A percentile compares a stretch with the other conserved stretches of the same genome.
Conservation (phyloP, 306 rosid species). For the Lupinus albus region DNA sequence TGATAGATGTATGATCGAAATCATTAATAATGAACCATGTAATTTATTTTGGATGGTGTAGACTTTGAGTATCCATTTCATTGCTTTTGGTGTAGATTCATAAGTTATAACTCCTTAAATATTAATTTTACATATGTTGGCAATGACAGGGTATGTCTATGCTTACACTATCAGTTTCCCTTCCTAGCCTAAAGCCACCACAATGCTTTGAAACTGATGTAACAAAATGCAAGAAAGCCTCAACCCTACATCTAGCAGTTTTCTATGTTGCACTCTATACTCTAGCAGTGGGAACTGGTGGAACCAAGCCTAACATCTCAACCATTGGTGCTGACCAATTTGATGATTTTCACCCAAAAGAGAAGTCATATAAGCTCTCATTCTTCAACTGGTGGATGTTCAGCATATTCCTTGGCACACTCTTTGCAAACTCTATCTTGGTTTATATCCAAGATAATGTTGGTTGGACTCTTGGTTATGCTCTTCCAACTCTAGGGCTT, state of each 20-base stretch:
- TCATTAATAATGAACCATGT: too few relatives aligned
- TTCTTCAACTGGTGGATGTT: constrained; percentile 99
- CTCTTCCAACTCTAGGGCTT: constrained; percentile 80
- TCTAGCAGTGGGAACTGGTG: constrained; percentile 84
- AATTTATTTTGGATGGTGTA: too few relatives aligned
- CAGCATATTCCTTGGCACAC: constrained; percentile 85
- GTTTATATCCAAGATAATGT: constrained; percentile 75
- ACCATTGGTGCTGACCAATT: constrained; percentile 97
- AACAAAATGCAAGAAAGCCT: constrained; percentile 46
- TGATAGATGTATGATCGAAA: too few relatives aligned
- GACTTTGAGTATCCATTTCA: too few relatives aligned
- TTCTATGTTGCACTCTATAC: constrained; percentile 61
- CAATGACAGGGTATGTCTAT: constrained; percentile 53
- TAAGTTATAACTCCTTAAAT: not conserved
- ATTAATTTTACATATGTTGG: not conserved
- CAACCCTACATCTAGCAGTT: constrained; percentile 48
- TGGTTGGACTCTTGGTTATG: constrained; percentile 84
- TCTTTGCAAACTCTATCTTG: constrained; percentile 70
- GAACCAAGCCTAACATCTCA: constrained; percentile 94
- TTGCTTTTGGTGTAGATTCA: too few relatives aligned
- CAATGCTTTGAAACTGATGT: constrained; percentile 35
- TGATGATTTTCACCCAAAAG: constrained; percentile 78
- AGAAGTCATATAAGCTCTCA: constrained; percentile 70
- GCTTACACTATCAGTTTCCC: constrained; percentile 56
- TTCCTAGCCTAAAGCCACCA: constrained; percentile 51